A percentile compares a stretch with the other conserved stretches of the same genome.
These are phyloP conservation scores for Russula sp. DNA, from an alignment of 768 basidiomycete genomes.

Conservation along the genomic window DNA sequence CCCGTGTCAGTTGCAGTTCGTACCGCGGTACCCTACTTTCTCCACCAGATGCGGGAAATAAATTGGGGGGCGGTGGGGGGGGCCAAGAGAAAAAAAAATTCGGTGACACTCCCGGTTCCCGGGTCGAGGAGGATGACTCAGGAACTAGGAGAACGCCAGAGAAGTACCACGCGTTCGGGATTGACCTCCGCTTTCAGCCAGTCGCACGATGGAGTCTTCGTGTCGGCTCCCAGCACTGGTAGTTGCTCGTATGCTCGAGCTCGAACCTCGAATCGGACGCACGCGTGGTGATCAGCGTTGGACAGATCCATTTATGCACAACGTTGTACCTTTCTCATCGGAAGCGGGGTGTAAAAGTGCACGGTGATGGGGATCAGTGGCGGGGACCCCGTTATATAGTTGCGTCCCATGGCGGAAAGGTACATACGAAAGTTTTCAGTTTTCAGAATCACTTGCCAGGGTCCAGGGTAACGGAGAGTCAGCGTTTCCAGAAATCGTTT, in stretches of 20 bases:
- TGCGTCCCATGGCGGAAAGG: not conserved
- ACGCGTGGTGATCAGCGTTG: not conserved
- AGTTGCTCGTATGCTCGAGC: not conserved
- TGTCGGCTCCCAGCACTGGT: too few relatives aligned
- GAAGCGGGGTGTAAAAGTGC: not conserved
- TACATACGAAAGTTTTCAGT: not conserved
- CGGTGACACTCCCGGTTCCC: not conserved
- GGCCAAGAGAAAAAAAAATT: not conserved
- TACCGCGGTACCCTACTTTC: not conserved
- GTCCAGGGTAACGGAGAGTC: constrained; percentile 12
- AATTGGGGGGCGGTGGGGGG: not conserved
- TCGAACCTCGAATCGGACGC: not conserved
- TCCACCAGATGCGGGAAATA: not conserved
- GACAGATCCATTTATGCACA: not conserved
- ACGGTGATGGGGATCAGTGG: constrained; percentile 6
- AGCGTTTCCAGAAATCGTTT: not conserved
- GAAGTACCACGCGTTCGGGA: not conserved
- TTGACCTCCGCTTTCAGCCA: constrained; percentile 1
- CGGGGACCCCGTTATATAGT: not conserved
- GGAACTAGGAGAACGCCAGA: not conserved
- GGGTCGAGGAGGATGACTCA: not conserved
- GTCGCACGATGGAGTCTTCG: not conserved
- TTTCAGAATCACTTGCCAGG: not conserved
- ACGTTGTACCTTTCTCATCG: not conserved
- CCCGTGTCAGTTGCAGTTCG: not conserved